phyloP scores from a whole-genome alignment of 208 protist species.

The Wallacemonas sp. region DNA sequence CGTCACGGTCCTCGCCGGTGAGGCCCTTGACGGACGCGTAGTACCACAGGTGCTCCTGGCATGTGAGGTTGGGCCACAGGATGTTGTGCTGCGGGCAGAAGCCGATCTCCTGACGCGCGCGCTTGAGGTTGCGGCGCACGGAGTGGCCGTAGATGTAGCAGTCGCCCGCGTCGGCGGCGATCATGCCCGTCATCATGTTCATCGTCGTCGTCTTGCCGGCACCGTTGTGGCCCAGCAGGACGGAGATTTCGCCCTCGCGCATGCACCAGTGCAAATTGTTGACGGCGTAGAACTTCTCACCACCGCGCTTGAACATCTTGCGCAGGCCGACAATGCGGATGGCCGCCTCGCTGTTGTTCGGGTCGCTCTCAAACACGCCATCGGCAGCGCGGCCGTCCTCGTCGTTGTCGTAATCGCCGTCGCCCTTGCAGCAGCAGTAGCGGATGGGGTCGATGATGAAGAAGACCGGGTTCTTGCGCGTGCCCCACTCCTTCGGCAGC shows the following conservation, averaged over 20 bases:
- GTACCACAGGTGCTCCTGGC: constrained; percentile 88
- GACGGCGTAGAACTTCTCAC: constrained; percentile 61
- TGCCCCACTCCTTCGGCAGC: constrained; percentile 68
- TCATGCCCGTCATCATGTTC: constrained; percentile 70
- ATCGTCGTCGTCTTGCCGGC: constrained; percentile 66
- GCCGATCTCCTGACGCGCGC: constrained; percentile 76
- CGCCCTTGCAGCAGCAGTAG: constrained; percentile 23
- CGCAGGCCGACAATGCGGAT: constrained; percentile 32
- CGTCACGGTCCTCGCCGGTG: constrained; percentile 24
- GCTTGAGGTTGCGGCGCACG: constrained; percentile 47
- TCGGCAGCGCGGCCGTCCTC: constrained; percentile 35
- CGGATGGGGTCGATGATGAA: constrained; percentile 51
- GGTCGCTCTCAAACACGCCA: constrained; percentile 32
- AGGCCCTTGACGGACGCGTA: constrained; percentile 92
- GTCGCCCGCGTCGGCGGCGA: constrained; percentile 45
- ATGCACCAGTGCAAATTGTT: constrained; percentile 59
- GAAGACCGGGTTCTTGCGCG: constrained; percentile 58
- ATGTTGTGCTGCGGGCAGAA: constrained; percentile 93
- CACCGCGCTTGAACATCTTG: constrained; percentile 48
- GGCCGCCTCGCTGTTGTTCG: constrained; percentile 17
- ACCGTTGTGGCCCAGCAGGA: constrained; percentile 65
- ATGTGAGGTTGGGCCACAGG: constrained; percentile 87
- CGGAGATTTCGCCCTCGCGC: constrained; percentile 55
- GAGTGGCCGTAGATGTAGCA: constrained; percentile 64
- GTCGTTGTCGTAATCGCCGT: constrained; percentile 19